These are phyloP conservation scores for Epicoccum nigrum DNA, from an alignment of 2,329 filamentous ascomycete genomes.

Conservation along the genomic window DNA sequence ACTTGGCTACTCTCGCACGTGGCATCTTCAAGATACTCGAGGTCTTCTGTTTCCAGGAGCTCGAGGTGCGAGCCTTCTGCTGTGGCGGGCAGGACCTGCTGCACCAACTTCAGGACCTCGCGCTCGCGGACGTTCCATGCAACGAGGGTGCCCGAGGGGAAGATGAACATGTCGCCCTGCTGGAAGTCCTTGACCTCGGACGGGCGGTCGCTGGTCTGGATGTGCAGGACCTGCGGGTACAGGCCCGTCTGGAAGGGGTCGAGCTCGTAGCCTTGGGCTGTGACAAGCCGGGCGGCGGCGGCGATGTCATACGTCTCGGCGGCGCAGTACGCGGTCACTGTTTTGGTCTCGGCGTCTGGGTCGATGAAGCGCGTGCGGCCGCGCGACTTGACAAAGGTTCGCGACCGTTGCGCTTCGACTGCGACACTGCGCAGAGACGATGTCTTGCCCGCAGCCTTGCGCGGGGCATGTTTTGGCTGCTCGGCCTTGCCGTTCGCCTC, in stretches of 20 bases:
- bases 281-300: constrained; percentile 62
- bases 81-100: constrained; percentile 74
- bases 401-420: constrained; percentile 76
- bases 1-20: constrained; percentile 76
- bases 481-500: constrained; percentile 20
- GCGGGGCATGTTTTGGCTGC: constrained; percentile 25
- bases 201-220: constrained; percentile 53
- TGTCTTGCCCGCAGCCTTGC: constrained; percentile 43
- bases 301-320: constrained; percentile 70
- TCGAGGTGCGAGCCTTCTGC: constrained; percentile 75
- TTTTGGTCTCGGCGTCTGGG: constrained; percentile 56
- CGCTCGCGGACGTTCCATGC: constrained; percentile 86
- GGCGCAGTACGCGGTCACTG: constrained; percentile 69
- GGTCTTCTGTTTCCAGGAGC: constrained; percentile 81
- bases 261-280: constrained; percentile 64
- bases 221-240: constrained; percentile 69
- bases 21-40: constrained; percentile 83
- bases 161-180: constrained; percentile 87
- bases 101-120: constrained; percentile 61
- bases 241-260: constrained; percentile 67
- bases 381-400: constrained; percentile 57
- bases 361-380: constrained; percentile 54
- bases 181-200: constrained; percentile 56
- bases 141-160: constrained; percentile 91
- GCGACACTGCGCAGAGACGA: constrained; percentile 82